Evolutionary conservation across 768 basidiomycete genomes (phyloP).

Genomic region (Chalciporus piperatus): DNA sequence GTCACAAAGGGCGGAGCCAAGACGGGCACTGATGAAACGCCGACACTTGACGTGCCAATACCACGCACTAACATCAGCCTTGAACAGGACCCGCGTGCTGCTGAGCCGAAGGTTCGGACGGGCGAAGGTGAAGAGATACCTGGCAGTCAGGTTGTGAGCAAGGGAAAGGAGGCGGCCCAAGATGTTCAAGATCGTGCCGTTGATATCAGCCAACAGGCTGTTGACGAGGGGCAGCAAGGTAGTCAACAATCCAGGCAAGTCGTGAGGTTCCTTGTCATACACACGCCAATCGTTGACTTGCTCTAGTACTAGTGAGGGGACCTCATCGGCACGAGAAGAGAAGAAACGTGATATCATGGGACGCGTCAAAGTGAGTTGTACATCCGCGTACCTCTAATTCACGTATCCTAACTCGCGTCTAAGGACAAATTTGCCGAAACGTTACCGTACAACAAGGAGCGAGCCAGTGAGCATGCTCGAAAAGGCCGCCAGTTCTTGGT

Average conservation of each 20-base stretch:
- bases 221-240: constrained; percentile 13
- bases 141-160: constrained; percentile 22
- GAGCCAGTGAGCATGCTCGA: constrained; percentile 53
- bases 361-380: constrained; percentile 20
- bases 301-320: constrained; percentile 26
- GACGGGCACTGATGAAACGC: constrained; percentile 44
- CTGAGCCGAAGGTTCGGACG: constrained; percentile 35
- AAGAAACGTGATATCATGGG: constrained; percentile 35
- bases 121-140: constrained; percentile 34
- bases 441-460: constrained; percentile 69
- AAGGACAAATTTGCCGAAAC: constrained; percentile 50
- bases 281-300: not conserved
- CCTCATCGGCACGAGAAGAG: constrained; percentile 12
- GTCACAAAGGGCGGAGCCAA: constrained; percentile 43
- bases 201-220: constrained; percentile 3
- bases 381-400: not conserved
- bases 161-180: constrained; percentile 15
- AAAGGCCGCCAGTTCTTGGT: constrained; percentile 63
- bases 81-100: constrained; percentile 51
- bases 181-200: constrained; percentile 7
- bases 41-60: constrained; percentile 44
- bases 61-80: constrained; percentile 43
- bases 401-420: not conserved
- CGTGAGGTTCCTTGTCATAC: too few relatives aligned
- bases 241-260: constrained; percentile 16